Evolutionary conservation across 257 asterid genomes (phyloP).

Genomic region (Solanum clarkiae): DNA sequence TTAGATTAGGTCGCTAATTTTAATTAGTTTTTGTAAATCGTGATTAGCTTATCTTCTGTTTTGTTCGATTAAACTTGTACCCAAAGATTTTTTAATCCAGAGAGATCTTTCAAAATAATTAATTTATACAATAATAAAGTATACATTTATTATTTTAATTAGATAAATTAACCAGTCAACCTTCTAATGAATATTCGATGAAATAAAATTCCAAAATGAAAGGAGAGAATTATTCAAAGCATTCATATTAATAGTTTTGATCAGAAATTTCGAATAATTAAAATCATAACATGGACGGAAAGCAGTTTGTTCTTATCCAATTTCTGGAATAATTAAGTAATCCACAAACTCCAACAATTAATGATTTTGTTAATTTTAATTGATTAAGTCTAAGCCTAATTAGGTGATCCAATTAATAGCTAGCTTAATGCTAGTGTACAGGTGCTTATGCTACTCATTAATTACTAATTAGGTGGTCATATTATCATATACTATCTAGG

Average conservation of each 20-base stretch:
- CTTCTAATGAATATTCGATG: background rate
- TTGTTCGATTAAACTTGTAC: too few relatives aligned
- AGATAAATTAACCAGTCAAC: background rate
- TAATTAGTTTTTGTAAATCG: background rate
- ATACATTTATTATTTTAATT: background rate
- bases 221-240: background rate
- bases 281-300: background rate
- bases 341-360: background rate
- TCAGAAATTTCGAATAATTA: too few relatives aligned
- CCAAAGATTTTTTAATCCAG: too few relatives aligned
- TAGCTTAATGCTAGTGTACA: background rate
- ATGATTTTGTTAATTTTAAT: background rate
- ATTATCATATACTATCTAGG: background rate
- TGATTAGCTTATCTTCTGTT: too few relatives aligned
- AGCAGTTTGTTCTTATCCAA: background rate
- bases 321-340: background rate
- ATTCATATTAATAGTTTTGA: background rate
- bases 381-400: background rate
- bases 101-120: background rate
- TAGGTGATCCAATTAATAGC: background rate
- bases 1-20: background rate
- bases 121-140: background rate
- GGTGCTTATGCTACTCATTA: background rate
- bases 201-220: background rate
- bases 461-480: background rate